phyloP scores from a whole-genome alignment of 1,139 yeast species.

The Yamadazyma membranifaciens region DNA sequence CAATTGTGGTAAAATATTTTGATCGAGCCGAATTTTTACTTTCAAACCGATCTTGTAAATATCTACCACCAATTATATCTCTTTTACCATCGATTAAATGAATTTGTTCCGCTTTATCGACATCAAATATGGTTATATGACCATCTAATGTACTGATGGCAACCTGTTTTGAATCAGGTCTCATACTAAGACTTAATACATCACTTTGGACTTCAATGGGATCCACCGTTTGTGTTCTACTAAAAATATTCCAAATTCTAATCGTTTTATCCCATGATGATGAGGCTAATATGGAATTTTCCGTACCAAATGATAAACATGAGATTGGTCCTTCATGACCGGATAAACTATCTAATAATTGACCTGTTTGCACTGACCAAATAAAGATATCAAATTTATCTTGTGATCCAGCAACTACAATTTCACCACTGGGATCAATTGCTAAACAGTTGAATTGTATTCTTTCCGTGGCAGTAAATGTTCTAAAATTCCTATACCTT shows the following conservation, averaged over 20 bases:
- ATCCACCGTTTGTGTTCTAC: conserved; percentile 81
- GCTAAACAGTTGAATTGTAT: conserved; percentile 87
- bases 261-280: conserved; percentile 98
- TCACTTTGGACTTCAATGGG: conserved; percentile 86
- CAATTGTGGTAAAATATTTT: conserved; percentile 75
- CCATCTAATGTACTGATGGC: conserved; percentile 92
- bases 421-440: conserved; percentile 96
- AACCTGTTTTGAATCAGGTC: conserved; percentile 90
- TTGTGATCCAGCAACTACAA: conserved; percentile 91
- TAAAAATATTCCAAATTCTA: conserved; percentile 89
- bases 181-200: conserved; percentile 77
- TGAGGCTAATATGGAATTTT: conserved; percentile 76
- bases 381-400: conserved; percentile 89
- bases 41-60: conserved; percentile 75
- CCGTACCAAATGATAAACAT: conserved; percentile 80
- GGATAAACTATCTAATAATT: conserved; percentile 76
- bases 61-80: conserved; percentile 88
- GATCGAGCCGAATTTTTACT: conserved; percentile 81
- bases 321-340: conserved; percentile 98
- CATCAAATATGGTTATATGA: conserved; percentile 77
- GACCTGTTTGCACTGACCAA: conserved; percentile 98
- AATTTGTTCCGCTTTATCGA: conserved; percentile 75
- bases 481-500: conserved; percentile 89
- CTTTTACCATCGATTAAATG: conserved; percentile 83
- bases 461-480: conserved; percentile 88